Evolutionary conservation across 1,284 basidiomycete species (phyloP).

Genomic region (Tremellales sp.): DNA sequence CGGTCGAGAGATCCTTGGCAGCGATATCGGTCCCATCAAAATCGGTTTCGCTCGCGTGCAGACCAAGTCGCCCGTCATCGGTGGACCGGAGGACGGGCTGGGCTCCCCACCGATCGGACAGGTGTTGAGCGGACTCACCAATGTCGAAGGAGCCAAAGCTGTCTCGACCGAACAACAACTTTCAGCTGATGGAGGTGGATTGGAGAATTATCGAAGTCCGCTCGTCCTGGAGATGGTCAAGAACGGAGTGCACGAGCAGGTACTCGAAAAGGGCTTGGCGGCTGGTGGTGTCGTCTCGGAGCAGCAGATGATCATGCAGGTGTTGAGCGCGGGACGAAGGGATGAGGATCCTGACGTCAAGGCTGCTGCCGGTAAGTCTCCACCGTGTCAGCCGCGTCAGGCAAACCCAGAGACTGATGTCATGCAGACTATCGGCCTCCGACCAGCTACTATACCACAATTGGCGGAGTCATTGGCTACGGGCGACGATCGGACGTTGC

Average conservation of each 20-base stretch:
- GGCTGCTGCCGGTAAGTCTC: constrained; percentile 68
- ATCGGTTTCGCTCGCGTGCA: constrained; percentile 96
- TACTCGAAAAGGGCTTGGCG: constrained; percentile 42
- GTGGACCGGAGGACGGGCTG: constrained; percentile 28
- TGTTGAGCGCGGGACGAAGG: constrained; percentile 70
- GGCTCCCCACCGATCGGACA: constrained; percentile 53
- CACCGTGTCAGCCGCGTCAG: too few species aligned
- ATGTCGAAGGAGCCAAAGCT: constrained; percentile 70
- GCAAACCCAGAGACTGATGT: neutral
- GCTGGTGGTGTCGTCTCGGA: constrained; percentile 66
- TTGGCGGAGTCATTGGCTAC: constrained; percentile 72
- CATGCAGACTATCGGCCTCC: constrained; percentile 29
- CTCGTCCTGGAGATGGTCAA: constrained; percentile 83
- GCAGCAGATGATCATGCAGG: constrained; percentile 93
- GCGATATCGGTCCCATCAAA: constrained; percentile 89
- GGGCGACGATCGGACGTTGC: constrained; percentile 84
- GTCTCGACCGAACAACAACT: constrained; percentile 88
- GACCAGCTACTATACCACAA: constrained; percentile 80
- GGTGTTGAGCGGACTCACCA: constrained; percentile 58
- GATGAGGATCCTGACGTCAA: constrained; percentile 79
- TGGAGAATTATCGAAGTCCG: constrained; percentile 92
- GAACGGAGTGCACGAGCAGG: constrained; percentile 66
- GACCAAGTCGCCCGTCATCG: constrained; percentile 57
- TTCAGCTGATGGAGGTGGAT: constrained; percentile 64
- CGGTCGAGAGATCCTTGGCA: constrained; percentile 88